A percentile compares a stretch with the other conserved stretches of the same genome.
These are phyloP conservation scores for Orbilia quercus DNA, from an alignment of 2,329 filamentous ascomycete species.

Conservation along the genomic window DNA sequence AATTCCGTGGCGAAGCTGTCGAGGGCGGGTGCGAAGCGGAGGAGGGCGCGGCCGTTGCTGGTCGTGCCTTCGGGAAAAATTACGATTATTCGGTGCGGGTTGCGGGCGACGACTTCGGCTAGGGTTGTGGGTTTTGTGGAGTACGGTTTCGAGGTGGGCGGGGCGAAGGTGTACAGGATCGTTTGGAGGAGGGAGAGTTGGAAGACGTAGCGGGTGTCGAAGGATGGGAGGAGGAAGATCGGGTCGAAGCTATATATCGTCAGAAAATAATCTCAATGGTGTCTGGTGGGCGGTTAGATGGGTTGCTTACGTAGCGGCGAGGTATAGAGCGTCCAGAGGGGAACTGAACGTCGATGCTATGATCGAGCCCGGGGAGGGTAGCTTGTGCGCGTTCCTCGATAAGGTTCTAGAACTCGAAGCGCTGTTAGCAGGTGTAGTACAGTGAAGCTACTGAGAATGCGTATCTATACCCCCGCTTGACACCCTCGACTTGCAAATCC, in stretches of 20 bases:
- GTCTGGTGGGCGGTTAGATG: not conserved
- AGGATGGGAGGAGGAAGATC: slow-evolving; percentile 88
- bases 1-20: slow-evolving; percentile 71
- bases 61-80: slow-evolving; percentile 95
- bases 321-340: slow-evolving; percentile 90
- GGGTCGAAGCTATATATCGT: slow-evolving; percentile 87
- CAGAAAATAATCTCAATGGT: not conserved
- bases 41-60: slow-evolving; percentile 89
- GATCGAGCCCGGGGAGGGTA: slow-evolving; percentile 81
- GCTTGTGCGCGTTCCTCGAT: slow-evolving; percentile 77
- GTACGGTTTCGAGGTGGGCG: slow-evolving; percentile 67
- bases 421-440: slow-evolving; percentile 6
- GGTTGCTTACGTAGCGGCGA: slow-evolving; percentile 75
- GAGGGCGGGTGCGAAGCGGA: slow-evolving; percentile 83
- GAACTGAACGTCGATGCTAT: slow-evolving; percentile 93
- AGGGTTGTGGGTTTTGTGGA: slow-evolving; percentile 71
- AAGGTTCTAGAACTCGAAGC: slow-evolving; percentile 69
- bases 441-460: not conserved
- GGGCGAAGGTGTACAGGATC: slow-evolving; percentile 76
- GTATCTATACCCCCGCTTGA: slow-evolving; percentile 80
- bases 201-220: slow-evolving; percentile 77
- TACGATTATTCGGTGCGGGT: slow-evolving; percentile 81
- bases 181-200: slow-evolving; percentile 81
- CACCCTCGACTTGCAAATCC: slow-evolving; percentile 96
- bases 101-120: slow-evolving; percentile 71